phyloP scores from a whole-genome alignment of 257 asterid species.

The Lantana camara region DNA sequence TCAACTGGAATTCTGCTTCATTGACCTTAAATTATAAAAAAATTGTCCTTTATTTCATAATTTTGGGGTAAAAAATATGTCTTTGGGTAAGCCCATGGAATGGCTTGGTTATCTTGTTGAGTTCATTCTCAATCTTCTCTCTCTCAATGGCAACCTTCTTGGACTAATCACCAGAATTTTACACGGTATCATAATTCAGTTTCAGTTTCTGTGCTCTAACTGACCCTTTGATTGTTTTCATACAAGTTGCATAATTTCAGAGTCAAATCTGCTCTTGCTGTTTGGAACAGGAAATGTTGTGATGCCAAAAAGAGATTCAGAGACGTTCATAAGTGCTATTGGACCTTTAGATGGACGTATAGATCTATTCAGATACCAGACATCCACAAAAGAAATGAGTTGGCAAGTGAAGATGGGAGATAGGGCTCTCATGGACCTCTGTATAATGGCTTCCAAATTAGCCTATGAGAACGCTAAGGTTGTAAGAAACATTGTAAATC shows the following conservation, averaged over 20 bases:
- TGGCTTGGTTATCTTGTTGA: conserved; percentile 70
- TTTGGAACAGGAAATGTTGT: conserved; percentile 57
- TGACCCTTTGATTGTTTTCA: too few relatives aligned
- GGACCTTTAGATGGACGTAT: conserved; percentile 88
- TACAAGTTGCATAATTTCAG: too few relatives aligned
- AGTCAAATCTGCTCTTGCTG: too few relatives aligned
- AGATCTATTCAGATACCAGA: conserved; percentile 45
- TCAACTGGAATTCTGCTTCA: too few relatives aligned
- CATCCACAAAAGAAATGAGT: conserved; percentile 19
- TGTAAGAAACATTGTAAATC: conserved; percentile 61
- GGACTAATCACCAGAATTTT: conserved; percentile 52
- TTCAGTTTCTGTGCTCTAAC: too few relatives aligned
- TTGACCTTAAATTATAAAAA: too few relatives aligned
- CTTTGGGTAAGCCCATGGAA: conserved; percentile 73
- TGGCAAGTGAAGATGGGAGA: conserved; percentile 49
- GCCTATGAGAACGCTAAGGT: conserved; percentile 87
- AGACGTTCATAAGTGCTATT: conserved; percentile 73
- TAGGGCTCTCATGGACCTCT: conserved; percentile 72
- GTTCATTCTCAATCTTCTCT: conserved; percentile 70
- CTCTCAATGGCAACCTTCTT: conserved; percentile 64
- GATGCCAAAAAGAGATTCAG: conserved; percentile 74
- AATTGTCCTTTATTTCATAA: too few relatives aligned
- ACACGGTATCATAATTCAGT: conserved; percentile 64
- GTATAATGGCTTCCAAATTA: conserved; percentile 86
- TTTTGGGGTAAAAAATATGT: too few relatives aligned